Percentiles rank a stretch among this genome's conserved stretches.
phyloP scores from a whole-genome alignment of 805 yeast species.

The Ogataea nakhonphanomensis region DNA sequence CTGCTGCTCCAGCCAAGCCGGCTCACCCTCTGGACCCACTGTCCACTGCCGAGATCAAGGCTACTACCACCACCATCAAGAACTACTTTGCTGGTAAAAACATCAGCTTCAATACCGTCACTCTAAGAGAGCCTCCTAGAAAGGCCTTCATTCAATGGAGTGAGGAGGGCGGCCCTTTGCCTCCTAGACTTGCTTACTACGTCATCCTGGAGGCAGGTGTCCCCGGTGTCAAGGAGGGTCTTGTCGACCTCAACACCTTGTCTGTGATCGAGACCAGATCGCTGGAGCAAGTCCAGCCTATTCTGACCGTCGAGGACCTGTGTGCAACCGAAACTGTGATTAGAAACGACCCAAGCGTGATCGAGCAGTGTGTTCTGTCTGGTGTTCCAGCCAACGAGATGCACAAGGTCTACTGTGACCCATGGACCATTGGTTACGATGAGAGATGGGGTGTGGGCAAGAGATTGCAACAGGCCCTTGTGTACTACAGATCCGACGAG shows the following conservation, averaged over 20 bases:
- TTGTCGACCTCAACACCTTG: constrained; percentile 52
- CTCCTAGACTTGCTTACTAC: constrained; percentile 66
- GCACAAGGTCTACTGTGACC: constrained; percentile 60
- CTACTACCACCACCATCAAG: constrained; percentile 52
- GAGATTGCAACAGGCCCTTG: constrained; percentile 76
- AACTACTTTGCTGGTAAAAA: constrained; percentile 41
- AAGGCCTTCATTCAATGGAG: constrained; percentile 62
- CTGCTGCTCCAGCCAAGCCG: constrained; percentile 52
- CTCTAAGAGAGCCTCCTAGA: constrained; percentile 70
- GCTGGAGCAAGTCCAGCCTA: constrained; percentile 67
- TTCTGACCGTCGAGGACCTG: constrained; percentile 67
- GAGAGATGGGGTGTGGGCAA: constrained; percentile 72
- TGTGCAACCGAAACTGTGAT: constrained; percentile 59
- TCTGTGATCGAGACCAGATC: constrained; percentile 45
- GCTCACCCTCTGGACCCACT: constrained; percentile 73
- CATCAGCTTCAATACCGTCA: constrained; percentile 63
- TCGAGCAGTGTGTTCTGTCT: constrained; percentile 66
- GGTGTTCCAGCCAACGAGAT: constrained; percentile 65
- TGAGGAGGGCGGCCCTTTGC: constrained; percentile 55
- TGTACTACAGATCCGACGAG: constrained; percentile 72
- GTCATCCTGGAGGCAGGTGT: constrained; percentile 58
- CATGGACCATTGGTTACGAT: constrained; percentile 65
- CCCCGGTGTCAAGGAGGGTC: constrained; percentile 68
- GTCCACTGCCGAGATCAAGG: constrained; percentile 56
- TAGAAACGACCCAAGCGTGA: constrained; percentile 67